phyloP scores from a whole-genome alignment of 2,329 filamentous ascomycete species.

The Neopestalotiopsis sp. region DNA sequence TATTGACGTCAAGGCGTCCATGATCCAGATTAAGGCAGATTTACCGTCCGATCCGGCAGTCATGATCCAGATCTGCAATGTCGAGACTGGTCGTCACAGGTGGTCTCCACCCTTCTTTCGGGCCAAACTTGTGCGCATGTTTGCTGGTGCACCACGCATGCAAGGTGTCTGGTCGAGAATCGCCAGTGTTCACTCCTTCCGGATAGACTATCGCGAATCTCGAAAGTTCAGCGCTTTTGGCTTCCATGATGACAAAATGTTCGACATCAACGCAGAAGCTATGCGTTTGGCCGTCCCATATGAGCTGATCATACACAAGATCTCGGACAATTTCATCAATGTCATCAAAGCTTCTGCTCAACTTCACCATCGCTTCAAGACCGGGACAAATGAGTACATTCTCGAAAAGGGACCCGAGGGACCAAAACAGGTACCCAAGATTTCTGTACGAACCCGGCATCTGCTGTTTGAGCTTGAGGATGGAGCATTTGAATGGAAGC shows the following conservation, averaged over 20 bases:
- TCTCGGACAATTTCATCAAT: constrained; percentile 94
- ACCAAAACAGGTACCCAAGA: constrained; percentile 84
- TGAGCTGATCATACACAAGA: constrained; percentile 84
- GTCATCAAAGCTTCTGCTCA: constrained; percentile 86
- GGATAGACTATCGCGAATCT: constrained; percentile 80
- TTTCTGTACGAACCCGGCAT: constrained; percentile 81
- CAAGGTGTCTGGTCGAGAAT: constrained; percentile 85
- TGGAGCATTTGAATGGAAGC: constrained; percentile 95
- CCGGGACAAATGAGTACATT: constrained; percentile 86
- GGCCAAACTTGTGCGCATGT: constrained; percentile 80
- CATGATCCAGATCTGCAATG: constrained; percentile 85
- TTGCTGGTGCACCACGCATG: constrained; percentile 85
- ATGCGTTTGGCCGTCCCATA: constrained; percentile 89
- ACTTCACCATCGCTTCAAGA: constrained; percentile 90
- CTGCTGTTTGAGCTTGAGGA: constrained; percentile 94
- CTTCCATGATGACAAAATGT: constrained; percentile 75
- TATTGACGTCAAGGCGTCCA: constrained; percentile 79
- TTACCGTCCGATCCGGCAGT: constrained; percentile 89
- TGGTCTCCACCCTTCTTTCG: constrained; percentile 85
- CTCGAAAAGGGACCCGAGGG: constrained; percentile 84
- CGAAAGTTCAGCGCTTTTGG: constrained; percentile 68
- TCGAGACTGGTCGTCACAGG: constrained; percentile 84
- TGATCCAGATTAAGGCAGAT: constrained; percentile 86
- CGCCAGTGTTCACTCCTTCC: constrained; percentile 79
- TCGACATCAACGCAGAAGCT: constrained; percentile 85